phyloP scores from a whole-genome alignment of 257 asterid genomes.

The Jacaranda mimosifolia region DNA sequence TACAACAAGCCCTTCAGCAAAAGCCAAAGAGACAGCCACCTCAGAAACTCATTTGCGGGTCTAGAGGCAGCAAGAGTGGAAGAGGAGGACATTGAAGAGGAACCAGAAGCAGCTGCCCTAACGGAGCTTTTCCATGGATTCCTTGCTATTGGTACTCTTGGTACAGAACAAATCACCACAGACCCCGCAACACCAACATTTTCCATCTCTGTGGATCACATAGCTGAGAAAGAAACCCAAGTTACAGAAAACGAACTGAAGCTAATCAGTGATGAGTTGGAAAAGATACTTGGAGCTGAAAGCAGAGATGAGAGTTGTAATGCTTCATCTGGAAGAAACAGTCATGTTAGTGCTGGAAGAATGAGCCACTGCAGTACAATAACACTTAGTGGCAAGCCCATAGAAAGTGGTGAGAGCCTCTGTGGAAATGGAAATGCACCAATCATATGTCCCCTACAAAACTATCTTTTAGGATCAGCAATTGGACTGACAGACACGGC shows the following conservation, averaged over 20 bases:
- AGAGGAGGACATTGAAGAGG: constrained; percentile 66
- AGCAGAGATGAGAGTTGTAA: constrained; percentile 51
- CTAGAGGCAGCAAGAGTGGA: constrained; percentile 66
- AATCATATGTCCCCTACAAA: constrained; percentile 74
- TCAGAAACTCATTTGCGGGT: constrained; percentile 71
- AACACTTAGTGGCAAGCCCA: constrained; percentile 69
- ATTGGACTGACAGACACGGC: constrained; percentile 62
- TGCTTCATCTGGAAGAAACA: constrained; percentile 78
- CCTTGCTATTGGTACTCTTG: constrained; percentile 93
- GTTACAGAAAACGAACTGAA: constrained; percentile 82
- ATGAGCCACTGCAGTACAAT: constrained; percentile 76
- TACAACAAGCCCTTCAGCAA: constrained; percentile 49
- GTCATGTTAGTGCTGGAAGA: constrained; percentile 76
- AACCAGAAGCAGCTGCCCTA: constrained; percentile 53
- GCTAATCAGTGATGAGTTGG: constrained; percentile 85
- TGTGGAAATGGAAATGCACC: constrained; percentile 48
- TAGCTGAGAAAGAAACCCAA: constrained; percentile 81
- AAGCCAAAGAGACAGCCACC: constrained; percentile 60
- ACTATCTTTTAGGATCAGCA: constrained; percentile 86
- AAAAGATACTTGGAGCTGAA: constrained; percentile 83
- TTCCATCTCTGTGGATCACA: constrained; percentile 70
- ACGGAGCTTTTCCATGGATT: constrained; percentile 91
- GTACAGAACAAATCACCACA: constrained; percentile 55
- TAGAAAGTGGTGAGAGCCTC: constrained; percentile 53
- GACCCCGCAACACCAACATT: constrained; percentile 83